phyloP scores from a whole-genome alignment of 2,329 filamentous ascomycete genomes.

The Plectosphaerella plurivora region DNA sequence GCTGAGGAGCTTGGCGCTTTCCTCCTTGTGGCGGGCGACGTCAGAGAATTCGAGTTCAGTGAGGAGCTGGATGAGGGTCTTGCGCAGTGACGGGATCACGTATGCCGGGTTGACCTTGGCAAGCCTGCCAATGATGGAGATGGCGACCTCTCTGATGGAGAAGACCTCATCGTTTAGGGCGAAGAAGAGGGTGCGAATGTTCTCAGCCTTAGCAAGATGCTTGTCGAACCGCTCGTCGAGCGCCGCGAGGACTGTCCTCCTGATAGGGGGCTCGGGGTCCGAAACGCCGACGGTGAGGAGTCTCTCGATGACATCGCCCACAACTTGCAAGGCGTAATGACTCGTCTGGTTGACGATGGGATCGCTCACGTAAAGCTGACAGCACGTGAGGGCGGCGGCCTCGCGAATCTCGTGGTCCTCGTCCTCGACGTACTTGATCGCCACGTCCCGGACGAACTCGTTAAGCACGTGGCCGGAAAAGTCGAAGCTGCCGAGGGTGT shows the following conservation, averaged over 20 bases:
- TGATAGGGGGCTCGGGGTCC: conserved; percentile 84
- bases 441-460: conserved; percentile 96
- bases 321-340: conserved; percentile 92
- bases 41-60: conserved; percentile 97
- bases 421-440: conserved; percentile 96
- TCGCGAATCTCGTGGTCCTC: conserved; percentile 91
- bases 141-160: conserved; percentile 86
- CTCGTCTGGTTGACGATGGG: conserved; percentile 98
- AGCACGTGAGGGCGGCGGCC: conserved; percentile 92
- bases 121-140: conserved; percentile 91
- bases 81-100: conserved; percentile 91
- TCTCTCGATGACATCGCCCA: conserved; percentile 96
- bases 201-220: conserved; percentile 95
- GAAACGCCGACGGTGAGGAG: conserved; percentile 92
- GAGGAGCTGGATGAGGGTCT: conserved; percentile 91
- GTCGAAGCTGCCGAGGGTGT: conserved; percentile 96
- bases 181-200: conserved; percentile 91
- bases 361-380: conserved; percentile 93
- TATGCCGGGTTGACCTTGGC: conserved; percentile 93
- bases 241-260: conserved; percentile 80
- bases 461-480: conserved; percentile 91
- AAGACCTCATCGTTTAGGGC: conserved; percentile 95
- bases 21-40: conserved; percentile 89
- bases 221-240: conserved; percentile 92
- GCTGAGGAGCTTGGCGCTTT: conserved; percentile 89